phyloP scores from a whole-genome alignment of 139 green algal species.

The Volvox africanus region DNA sequence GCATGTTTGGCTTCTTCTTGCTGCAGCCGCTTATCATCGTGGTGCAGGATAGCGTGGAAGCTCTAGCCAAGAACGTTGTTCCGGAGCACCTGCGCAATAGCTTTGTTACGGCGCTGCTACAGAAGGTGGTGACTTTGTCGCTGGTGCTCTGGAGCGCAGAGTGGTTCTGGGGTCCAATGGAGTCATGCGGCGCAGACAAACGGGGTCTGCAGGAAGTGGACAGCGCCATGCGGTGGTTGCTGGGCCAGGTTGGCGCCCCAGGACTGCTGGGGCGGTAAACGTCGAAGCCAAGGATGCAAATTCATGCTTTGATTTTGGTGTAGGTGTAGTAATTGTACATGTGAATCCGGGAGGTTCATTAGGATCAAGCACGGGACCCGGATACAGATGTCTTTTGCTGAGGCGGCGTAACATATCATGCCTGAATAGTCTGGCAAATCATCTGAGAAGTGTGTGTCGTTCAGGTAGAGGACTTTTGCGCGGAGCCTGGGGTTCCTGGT shows the following conservation, averaged over 20 bases:
- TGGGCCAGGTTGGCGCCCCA: background rate
- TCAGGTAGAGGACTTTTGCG: too few relatives aligned
- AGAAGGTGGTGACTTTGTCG: conserved; percentile 2
- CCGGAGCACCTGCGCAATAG: background rate
- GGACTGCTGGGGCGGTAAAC: background rate
- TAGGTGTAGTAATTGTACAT: too few relatives aligned
- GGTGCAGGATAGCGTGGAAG: background rate
- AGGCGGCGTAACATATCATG: too few relatives aligned
- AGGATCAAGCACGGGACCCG: too few relatives aligned
- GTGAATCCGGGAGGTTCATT: too few relatives aligned
- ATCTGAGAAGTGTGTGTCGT: too few relatives aligned
- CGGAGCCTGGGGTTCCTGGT: too few relatives aligned
- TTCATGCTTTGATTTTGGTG: too few relatives aligned
- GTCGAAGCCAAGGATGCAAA: background rate
- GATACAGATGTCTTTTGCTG: too few relatives aligned
- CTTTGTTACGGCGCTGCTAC: background rate
- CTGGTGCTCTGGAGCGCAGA: conserved; percentile 29
- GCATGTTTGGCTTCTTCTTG: conserved; percentile 37
- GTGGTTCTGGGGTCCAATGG: conserved; percentile 29
- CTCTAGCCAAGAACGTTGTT: background rate
- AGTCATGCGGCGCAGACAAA: conserved; percentile 13
- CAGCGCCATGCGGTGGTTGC: background rate
- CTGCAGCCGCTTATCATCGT: conserved; percentile 29
- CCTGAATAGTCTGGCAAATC: too few relatives aligned
- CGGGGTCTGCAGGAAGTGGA: conserved; percentile 14